Base-by-base conservation (phyloP, 23 red algal species). In the Pyropia haitanensis region DNA sequence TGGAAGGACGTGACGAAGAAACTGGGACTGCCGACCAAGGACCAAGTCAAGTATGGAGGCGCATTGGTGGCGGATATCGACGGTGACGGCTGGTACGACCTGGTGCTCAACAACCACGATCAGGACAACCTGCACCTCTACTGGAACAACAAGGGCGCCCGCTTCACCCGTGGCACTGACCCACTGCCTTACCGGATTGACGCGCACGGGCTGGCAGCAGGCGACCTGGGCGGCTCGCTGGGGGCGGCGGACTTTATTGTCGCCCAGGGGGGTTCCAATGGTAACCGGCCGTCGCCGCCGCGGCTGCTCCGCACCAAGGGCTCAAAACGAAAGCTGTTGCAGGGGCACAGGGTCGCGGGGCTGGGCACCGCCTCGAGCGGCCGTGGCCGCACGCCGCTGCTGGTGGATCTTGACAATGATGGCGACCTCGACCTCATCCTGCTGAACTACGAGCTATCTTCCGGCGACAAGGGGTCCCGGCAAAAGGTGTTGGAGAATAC, bases 71-170 rank as follows among this genome's bases (percentile, higher is more conserved):
- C 61, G 17, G 81, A 87, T 28, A 39, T 88, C 4, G 82, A 88
- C 27, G 56, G 82, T 23, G 82, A 88, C 28, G 82, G 82, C 8
- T 69, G 61, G 29, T 66, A 57, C 27, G 82, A 88, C 63, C 16
- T 88, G 14, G 21, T 88, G 16, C 54, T 88, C 19, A 62, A 53
- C 30, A 53, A 88, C 56, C 82, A 88, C 53, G 68, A 79, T 54
- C 32, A 58, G 12, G 44, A 31, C 1, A 53, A 63, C n/a, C 30
- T 69, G 64, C 48, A 72, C 23, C 60, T 78, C 26, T 88, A 71
- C 82, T 88, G 75, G 25, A 68, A 58, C 58, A 65, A 53, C 22
- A 39, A 34, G 60, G 39, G 49, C 27, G 60, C 31, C 33, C 56
- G 32, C 48, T 84, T 74, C 58, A 68, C 79, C 6, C 65, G 50